These are phyloP conservation scores for Pythium rhizo-oryzae DNA, from an alignment of 352 stramenopile species.

Conservation along the genomic window DNA sequence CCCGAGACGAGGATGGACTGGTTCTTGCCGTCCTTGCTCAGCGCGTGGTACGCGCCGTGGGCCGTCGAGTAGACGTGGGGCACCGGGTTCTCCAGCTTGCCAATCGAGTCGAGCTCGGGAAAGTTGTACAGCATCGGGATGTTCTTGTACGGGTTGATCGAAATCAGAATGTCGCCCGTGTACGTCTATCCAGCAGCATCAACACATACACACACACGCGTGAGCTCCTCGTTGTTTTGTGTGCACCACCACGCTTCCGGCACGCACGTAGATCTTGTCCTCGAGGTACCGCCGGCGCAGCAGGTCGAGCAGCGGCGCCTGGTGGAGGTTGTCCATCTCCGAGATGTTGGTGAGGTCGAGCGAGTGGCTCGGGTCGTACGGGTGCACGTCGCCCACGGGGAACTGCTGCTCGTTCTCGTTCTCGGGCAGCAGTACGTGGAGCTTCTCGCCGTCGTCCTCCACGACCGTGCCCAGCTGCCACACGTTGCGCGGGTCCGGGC, in stretches of 20 bases:
- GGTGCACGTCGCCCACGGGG: slow-evolving; percentile 80
- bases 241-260: no score
- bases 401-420: slow-evolving; percentile 84
- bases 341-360: slow-evolving; percentile 90
- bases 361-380: slow-evolving; percentile 91
- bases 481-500: slow-evolving; percentile 81
- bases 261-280: slow-evolving; percentile 90
- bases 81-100: slow-evolving; percentile 84
- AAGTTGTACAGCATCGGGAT: slow-evolving; percentile 93
- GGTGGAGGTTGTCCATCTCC: slow-evolving; percentile 94
- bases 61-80: slow-evolving; percentile 88
- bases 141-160: slow-evolving; percentile 97
- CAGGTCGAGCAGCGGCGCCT: slow-evolving; percentile 90
- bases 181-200: slow-evolving; percentile 66
- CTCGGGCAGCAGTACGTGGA: slow-evolving; percentile 83
- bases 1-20: slow-evolving; percentile 89
- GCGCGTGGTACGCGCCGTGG: slow-evolving; percentile 80
- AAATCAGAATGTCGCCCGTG: slow-evolving; percentile 95
- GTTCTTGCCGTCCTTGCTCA: slow-evolving; percentile 78
- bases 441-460: slow-evolving; percentile 84
- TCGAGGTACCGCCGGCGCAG: slow-evolving; percentile 87
- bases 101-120: slow-evolving; percentile 85
- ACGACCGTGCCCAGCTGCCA: slow-evolving; percentile 87
- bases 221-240: no score
- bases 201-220: no score